phyloP scores from a whole-genome alignment of 768 basidiomycete species.

The Tylopilus sp. region DNA sequence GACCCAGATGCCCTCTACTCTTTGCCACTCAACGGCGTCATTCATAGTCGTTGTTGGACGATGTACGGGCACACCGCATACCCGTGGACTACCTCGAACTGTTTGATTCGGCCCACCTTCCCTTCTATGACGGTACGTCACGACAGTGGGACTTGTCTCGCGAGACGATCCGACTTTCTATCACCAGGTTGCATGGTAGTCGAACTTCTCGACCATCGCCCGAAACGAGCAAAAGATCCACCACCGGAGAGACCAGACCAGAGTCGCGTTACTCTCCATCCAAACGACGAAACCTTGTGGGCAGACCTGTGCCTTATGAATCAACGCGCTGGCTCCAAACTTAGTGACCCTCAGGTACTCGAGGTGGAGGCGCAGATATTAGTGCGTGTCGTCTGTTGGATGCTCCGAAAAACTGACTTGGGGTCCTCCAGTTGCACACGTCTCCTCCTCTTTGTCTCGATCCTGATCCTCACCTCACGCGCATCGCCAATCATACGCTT shows the following conservation, averaged over 20 bases:
- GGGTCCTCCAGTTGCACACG: conserved; percentile 59
- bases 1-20: neutral
- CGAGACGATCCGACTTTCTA: conserved; percentile 1
- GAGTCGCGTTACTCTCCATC: conserved; percentile 73
- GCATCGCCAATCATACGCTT: conserved; percentile 71
- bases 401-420: conserved; percentile 6
- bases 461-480: conserved; percentile 72
- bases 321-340: conserved; percentile 51
- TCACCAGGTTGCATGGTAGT: conserved; percentile 77
- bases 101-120: conserved; percentile 67
- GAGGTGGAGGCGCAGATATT: conserved; percentile 72
- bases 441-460: conserved; percentile 75
- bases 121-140: conserved; percentile 77
- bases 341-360: conserved; percentile 70
- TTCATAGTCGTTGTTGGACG: conserved; percentile 71
- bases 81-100: conserved; percentile 82
- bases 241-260: conserved; percentile 53
- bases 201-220: conserved; percentile 75
- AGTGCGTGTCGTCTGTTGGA: conserved; percentile 38
- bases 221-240: conserved; percentile 54
- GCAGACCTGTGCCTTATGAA: conserved; percentile 73
- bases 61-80: conserved; percentile 78
- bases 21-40: conserved; percentile 2
- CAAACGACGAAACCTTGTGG: conserved; percentile 75
- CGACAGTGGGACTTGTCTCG: neutral